phyloP scores from a whole-genome alignment of 805 yeast species.

The Zygosaccharomyces siamensis region DNA sequence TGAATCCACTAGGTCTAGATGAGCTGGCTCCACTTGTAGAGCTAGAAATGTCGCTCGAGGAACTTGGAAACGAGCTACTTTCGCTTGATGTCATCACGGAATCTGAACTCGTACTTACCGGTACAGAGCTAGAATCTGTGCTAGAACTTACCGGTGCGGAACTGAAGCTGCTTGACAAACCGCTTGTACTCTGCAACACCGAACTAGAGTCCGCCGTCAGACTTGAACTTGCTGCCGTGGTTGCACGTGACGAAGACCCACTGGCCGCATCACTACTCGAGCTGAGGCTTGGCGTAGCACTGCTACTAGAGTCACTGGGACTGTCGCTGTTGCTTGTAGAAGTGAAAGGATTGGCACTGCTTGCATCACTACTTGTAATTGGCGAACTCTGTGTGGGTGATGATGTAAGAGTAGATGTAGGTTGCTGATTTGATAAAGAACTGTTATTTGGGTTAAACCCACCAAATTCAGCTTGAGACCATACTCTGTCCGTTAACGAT shows the following conservation, averaged over 20 bases:
- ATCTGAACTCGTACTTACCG: not conserved
- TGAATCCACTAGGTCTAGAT: not conserved
- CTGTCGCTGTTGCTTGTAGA: not conserved
- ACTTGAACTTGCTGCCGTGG: slow-evolving; percentile 1
- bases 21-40: not conserved
- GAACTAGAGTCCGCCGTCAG: not conserved
- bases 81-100: not conserved
- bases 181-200: not conserved
- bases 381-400: not conserved
- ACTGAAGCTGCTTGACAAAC: not conserved
- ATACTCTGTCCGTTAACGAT: slow-evolving; percentile 5
- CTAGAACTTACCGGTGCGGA: not conserved
- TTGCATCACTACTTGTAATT: not conserved
- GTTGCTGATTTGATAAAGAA: not conserved
- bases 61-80: not conserved
- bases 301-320: not conserved
- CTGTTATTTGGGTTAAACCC: slow-evolving; percentile 1
- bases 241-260: too few species aligned
- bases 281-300: not conserved
- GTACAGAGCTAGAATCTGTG: not conserved
- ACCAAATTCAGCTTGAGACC: slow-evolving; percentile 2
- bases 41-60: not conserved
- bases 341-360: not conserved
- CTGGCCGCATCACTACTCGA: not conserved
- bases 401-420: not conserved